Evolutionary conservation across 176 grass and related monocot species (phyloP).

Genomic region (Lolium perenne): DNA sequence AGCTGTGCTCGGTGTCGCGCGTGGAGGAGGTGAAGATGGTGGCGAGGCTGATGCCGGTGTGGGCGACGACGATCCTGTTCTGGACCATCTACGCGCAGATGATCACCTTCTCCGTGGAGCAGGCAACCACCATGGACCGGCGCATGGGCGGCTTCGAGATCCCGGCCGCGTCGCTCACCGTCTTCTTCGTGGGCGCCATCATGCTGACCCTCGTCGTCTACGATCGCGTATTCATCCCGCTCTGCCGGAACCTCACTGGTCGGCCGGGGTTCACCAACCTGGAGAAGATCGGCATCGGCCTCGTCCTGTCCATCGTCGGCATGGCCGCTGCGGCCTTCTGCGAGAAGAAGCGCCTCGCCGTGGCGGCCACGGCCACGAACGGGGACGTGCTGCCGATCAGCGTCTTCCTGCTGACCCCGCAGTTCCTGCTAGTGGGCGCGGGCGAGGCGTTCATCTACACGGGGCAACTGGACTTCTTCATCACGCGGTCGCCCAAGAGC

Average conservation of each 20-base stretch:
- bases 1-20: conserved; percentile 65
- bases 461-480: conserved; percentile 27
- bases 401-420: conserved; percentile 65
- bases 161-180: conserved; percentile 78
- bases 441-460: conserved; percentile 30
- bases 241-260: conserved; percentile 58
- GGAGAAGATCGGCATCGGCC: conserved; percentile 74
- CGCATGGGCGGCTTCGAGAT: conserved; percentile 69
- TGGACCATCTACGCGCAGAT: conserved; percentile 91
- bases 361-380: neutral
- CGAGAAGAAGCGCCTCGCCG: conserved; percentile 42
- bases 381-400: conserved; percentile 56
- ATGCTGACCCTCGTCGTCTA: conserved; percentile 77
- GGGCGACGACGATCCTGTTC: conserved; percentile 78
- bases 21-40: conserved; percentile 73
- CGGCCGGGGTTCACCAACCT: conserved; percentile 67
- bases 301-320: conserved; percentile 59
- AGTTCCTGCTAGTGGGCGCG: conserved; percentile 22
- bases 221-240: conserved; percentile 72
- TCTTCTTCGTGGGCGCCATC: conserved; percentile 81
- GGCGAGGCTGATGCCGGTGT: conserved; percentile 12
- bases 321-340: conserved; percentile 56
- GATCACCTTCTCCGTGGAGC: conserved; percentile 94
- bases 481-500: conserved; percentile 14
- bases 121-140: conserved; percentile 88